These are phyloP conservation scores for Myxozyma kluyveri DNA, from an alignment of 805 yeast genomes.

Conservation along the genomic window DNA sequence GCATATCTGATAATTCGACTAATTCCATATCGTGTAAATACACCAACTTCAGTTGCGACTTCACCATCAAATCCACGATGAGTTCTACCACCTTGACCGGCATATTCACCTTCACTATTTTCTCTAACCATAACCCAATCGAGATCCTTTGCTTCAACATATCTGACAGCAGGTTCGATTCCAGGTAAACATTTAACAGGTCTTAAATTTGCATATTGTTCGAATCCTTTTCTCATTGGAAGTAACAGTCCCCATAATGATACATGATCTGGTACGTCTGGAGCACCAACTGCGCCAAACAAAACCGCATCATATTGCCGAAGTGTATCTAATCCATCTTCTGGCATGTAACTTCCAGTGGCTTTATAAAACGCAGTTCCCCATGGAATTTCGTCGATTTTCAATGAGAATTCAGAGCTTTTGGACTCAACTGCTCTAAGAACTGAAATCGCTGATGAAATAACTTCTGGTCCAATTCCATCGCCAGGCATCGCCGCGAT, in stretches of 20 bases:
- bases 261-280: conserved; percentile 27
- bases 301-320: conserved; percentile 23
- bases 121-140: conserved; percentile 24
- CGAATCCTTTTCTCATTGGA: conserved; percentile 22
- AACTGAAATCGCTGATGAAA: conserved; percentile 21
- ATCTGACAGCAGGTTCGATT: conserved; percentile 10
- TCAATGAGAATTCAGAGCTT: conserved; percentile 9
- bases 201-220: conserved; percentile 27
- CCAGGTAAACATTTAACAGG: conserved; percentile 25
- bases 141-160: conserved; percentile 11
- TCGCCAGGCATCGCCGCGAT: conserved; percentile 29
- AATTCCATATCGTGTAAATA: conserved; percentile 27
- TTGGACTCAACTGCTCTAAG: conserved; percentile 7
- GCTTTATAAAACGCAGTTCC: conserved; percentile 24
- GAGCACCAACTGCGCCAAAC: conserved; percentile 30
- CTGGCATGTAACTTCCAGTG: conserved; percentile 24
- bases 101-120: conserved; percentile 30
- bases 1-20: conserved; percentile 28
- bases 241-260: conserved; percentile 29
- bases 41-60: conserved; percentile 29
- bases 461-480: conserved; percentile 30
- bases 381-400: conserved; percentile 20
- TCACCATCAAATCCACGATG: conserved; percentile 29
- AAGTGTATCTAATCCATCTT: conserved; percentile 18
- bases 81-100: conserved; percentile 31